Evolutionary conservation across 2,329 filamentous ascomycete species (phyloP), one percentile per base, ranked within the genome.

Genomic region (Purpureocillium takamizusanense): DNA sequence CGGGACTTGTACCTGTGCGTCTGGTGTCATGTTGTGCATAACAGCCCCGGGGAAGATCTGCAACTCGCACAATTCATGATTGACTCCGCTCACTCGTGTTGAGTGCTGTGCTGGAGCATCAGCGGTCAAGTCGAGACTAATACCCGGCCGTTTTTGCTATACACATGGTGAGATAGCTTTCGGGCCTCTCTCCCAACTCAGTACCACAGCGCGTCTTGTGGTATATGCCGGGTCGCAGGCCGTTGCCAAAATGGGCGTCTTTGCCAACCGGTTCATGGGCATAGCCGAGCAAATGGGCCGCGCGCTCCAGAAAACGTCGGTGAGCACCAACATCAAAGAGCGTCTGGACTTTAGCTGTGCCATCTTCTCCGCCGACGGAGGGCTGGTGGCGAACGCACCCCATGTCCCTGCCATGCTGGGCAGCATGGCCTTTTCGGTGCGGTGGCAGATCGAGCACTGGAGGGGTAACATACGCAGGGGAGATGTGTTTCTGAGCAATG

Each of bases 201-300:
- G n/a, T n/a, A n/a, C n/a, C n/a, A n/a, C n/a, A n/a, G n/a, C n/a
- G n/a, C n/a, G n/a, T n/a, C n/a, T n/a, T n/a, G n/a, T n/a, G n/a
- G n/a, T n/a, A n/a, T n/a, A n/a, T n/a, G n/a, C n/a, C n/a, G n/a
- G n/a, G 6, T 25, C 21, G 21, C 6, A 25, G 6, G 21, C 21
- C 21, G 21, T 25, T 25, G 21, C 10, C 48, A 74, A 86, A 63
- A 69, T 90, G 4, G 84, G 78, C 48, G 84, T 90, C 40, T 89
- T 90, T 50, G 83, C 81, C 0, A 83, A 89, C 55, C 73, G 85
- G 7, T 90, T 90, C 62, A 89, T 90, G 85, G 81, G 82, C 2
- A 87, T 89, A 48, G 85, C 85, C 1, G 85, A 90, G 55, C 84
- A 89, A 51, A 89, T 89, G 85, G 84, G 85, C 1, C 70, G 83